Conservation (phyloP, 2,329 filamentous ascomycete genomes). For the Alternaria tenuissima region DNA sequence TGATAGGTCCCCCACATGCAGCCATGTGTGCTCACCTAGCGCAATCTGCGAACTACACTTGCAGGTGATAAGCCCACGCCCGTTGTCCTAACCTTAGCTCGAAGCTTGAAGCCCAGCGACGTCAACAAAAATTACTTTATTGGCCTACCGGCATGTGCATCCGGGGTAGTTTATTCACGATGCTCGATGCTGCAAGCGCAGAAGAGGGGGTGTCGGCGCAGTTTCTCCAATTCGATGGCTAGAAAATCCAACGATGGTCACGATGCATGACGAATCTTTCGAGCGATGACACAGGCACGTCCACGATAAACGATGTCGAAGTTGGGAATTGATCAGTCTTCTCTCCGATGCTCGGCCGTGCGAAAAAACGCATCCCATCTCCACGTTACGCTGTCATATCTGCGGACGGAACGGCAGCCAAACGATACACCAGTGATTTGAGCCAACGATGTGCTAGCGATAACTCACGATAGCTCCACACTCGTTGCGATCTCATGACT, state of each 20-base stretch:
- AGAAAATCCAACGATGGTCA: background rate
- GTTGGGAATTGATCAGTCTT: background rate
- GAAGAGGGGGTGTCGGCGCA: background rate
- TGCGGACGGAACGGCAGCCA: conserved; percentile 14
- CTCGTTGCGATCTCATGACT: conserved; percentile 21
- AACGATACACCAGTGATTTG: conserved; percentile 4
- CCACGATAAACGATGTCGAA: background rate
- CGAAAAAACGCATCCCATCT: background rate
- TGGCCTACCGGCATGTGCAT: conserved; percentile 2
- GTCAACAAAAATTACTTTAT: conserved; percentile 4
- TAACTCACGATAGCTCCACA: conserved; percentile 22
- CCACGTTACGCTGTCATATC: conserved; percentile 21
- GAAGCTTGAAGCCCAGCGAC: conserved; percentile 6
- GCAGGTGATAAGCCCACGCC: conserved; percentile 1
- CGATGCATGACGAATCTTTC: conserved; percentile 8
- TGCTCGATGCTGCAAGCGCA: conserved; percentile 2
- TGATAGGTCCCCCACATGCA: conserved; percentile 8
- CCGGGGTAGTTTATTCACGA: conserved; percentile 3
- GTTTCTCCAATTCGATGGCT: background rate
- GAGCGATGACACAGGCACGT: background rate
- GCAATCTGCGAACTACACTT: conserved; percentile 4
- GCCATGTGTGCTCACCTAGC: conserved; percentile 1
- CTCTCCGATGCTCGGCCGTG: background rate
- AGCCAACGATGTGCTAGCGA: conserved; percentile 16
- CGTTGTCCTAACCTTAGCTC: conserved; percentile 1